Conservation (phyloP, 441 rosid genomes). For the Capsella rubella region DNA sequence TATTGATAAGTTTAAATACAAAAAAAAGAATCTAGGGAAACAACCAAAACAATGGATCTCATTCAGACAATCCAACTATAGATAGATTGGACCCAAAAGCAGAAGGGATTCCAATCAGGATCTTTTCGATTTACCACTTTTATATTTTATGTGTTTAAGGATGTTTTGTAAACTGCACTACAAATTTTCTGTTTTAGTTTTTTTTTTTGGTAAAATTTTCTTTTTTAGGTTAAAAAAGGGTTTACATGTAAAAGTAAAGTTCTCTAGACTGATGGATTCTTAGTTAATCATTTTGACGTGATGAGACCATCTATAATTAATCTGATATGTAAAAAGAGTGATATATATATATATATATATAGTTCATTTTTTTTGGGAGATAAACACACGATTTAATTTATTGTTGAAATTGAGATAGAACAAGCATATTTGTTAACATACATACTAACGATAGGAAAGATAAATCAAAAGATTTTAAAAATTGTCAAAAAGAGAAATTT, state of each 20-base stretch:
- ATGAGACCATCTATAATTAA: neutral
- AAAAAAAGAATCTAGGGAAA: conserved; percentile 13
- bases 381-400: neutral
- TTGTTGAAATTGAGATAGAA: conserved; percentile 3
- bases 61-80: conserved; percentile 21
- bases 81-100: conserved; percentile 26
- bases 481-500: conserved; percentile 37
- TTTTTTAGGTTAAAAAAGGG: conserved; percentile 5
- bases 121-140: conserved; percentile 24
- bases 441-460: neutral
- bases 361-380: neutral
- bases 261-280: neutral
- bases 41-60: conserved; percentile 33
- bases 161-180: conserved; percentile 19
- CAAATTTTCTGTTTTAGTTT: conserved; percentile 16
- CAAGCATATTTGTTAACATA: conserved; percentile 13
- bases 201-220: no score
- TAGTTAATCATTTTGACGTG: neutral
- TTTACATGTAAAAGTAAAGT: neutral
- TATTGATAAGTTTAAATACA: neutral
- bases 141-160: conserved; percentile 19
- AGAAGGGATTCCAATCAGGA: conserved; percentile 18
- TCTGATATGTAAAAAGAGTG: neutral
- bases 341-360: neutral
- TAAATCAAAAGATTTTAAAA: neutral